phyloP scores from a whole-genome alignment of 2,329 filamentous ascomycete species.

The Fusarium clavum region DNA sequence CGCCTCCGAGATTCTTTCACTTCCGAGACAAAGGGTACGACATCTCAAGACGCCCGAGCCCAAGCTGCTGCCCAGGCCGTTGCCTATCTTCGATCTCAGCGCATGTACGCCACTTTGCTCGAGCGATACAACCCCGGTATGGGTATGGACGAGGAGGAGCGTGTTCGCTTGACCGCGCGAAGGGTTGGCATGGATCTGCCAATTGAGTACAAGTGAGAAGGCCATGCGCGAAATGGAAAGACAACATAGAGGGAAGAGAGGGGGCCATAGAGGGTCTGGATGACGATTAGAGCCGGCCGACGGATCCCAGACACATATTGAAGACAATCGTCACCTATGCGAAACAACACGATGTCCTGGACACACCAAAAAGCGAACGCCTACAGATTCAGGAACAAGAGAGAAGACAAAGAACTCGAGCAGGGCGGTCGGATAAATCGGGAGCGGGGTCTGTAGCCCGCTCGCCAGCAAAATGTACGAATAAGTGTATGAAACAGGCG shows the following conservation, averaged over 20 bases:
- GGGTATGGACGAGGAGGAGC: constrained; percentile 86
- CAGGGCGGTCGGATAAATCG: background rate
- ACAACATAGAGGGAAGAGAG: background rate
- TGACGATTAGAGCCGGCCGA: background rate
- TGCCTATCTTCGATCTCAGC: constrained; percentile 85
- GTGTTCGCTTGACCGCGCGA: constrained; percentile 83
- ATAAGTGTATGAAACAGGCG: constrained; percentile 35
- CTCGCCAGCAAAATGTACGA: constrained; percentile 31
- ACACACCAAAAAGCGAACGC: background rate
- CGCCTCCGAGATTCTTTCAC: constrained; percentile 49
- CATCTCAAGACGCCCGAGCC: constrained; percentile 44
- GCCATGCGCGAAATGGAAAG: background rate
- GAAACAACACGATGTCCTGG: background rate
- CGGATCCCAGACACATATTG: background rate
- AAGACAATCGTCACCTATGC: background rate
- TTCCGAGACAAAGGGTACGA: constrained; percentile 66
- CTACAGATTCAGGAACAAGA: background rate
- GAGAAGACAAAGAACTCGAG: background rate
- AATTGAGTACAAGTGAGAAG: constrained; percentile 60
- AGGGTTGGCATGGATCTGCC: constrained; percentile 93
- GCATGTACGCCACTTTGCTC: constrained; percentile 81
- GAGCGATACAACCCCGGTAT: constrained; percentile 96
- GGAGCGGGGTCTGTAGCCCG: background rate
- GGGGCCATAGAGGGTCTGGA: background rate
- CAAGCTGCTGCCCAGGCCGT: constrained; percentile 77